A percentile compares a stretch with the other conserved stretches of the same genome.
Conservation (phyloP, 2,329 filamentous ascomycete genomes). For the Niveomyces coronatus region DNA sequence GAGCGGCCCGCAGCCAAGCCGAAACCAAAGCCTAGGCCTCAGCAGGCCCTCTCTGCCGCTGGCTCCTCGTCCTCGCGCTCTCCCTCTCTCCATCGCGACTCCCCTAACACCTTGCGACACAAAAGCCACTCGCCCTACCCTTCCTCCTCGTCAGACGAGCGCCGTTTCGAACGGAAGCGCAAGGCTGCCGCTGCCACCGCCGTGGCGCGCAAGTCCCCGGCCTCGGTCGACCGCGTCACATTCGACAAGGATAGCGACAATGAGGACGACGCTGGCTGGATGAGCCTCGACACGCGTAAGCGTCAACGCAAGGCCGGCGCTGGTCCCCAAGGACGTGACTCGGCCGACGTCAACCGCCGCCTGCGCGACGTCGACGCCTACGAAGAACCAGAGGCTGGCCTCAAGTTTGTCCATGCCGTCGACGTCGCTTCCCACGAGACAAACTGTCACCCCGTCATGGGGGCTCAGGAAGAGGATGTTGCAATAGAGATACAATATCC, state of each 20-base stretch:
- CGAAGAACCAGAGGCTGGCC: slow-evolving; percentile 29
- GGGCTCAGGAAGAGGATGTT: slow-evolving; percentile 41
- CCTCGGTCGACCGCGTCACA: slow-evolving; percentile 36
- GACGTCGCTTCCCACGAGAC: slow-evolving; percentile 42
- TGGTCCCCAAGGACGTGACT: slow-evolving; percentile 28
- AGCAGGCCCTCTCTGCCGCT: slow-evolving; percentile 19
- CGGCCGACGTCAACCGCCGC: slow-evolving; percentile 36
- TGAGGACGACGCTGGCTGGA: slow-evolving; percentile 42
- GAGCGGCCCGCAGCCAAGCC: slow-evolving; percentile 26
- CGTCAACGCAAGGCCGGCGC: slow-evolving; percentile 35
- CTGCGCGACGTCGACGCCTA: slow-evolving; percentile 37
- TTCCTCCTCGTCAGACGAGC: slow-evolving; percentile 30
- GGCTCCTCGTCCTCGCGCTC: slow-evolving; percentile 24
- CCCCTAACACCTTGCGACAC: slow-evolving; percentile 29
- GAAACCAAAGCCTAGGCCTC: slow-evolving; percentile 28
- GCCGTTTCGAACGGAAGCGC: slow-evolving; percentile 35
- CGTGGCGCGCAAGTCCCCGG: slow-evolving; percentile 30
- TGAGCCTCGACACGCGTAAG: slow-evolving; percentile 37
- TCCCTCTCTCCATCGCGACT: slow-evolving; percentile 26
- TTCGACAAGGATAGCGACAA: slow-evolving; percentile 42
- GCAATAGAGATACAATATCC: slow-evolving; percentile 74
- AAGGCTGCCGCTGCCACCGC: slow-evolving; percentile 27
- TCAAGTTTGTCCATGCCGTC: slow-evolving; percentile 47
- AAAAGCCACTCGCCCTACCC: slow-evolving; percentile 34
- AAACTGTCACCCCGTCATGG: slow-evolving; percentile 40